Conservation (phyloP, 1,284 basidiomycete genomes). For the Malassezia japonica region DNA sequence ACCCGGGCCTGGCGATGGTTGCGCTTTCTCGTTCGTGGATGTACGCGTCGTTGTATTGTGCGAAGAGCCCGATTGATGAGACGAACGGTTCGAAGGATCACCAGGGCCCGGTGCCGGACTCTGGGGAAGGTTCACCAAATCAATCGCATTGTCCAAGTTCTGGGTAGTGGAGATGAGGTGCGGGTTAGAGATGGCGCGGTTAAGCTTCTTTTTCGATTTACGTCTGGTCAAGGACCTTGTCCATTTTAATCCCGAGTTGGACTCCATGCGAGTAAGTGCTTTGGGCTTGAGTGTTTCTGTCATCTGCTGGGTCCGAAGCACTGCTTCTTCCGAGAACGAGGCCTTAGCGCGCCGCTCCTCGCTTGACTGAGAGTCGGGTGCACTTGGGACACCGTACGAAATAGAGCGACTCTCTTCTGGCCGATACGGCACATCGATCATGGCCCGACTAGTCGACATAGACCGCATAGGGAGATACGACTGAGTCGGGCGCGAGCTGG, state of each 20-base stretch:
- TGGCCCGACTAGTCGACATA: not conserved
- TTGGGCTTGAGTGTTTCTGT: slow-evolving; percentile 13
- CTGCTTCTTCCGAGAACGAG: not conserved
- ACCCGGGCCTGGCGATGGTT: too few relatives aligned
- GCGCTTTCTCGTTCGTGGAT: too few relatives aligned
- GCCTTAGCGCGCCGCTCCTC: not conserved
- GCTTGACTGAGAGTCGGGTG: not conserved
- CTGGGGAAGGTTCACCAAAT: slow-evolving; percentile 9
- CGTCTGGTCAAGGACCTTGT: slow-evolving; percentile 9
- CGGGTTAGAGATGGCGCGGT: slow-evolving; percentile 15
- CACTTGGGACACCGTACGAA: not conserved
- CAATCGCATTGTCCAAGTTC: slow-evolving; percentile 15
- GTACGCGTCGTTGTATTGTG: too few relatives aligned
- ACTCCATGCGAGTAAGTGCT: not conserved
- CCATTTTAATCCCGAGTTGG: slow-evolving; percentile 5
- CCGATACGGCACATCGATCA: not conserved
- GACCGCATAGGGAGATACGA: not conserved
- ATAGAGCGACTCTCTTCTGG: not conserved
- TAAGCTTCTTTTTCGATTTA: slow-evolving; percentile 11
- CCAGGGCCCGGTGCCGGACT: not conserved
- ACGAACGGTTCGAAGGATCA: not conserved
- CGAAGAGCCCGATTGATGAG: not conserved
- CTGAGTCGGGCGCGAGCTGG: not conserved
- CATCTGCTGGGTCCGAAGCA: slow-evolving; percentile 1
- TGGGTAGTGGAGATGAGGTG: slow-evolving; percentile 15